Percentiles rank a stretch among this genome's conserved stretches.
Conservation (phyloP, 352 stramenopile genomes). For the Hyaloperonospora arabidopsidis region DNA sequence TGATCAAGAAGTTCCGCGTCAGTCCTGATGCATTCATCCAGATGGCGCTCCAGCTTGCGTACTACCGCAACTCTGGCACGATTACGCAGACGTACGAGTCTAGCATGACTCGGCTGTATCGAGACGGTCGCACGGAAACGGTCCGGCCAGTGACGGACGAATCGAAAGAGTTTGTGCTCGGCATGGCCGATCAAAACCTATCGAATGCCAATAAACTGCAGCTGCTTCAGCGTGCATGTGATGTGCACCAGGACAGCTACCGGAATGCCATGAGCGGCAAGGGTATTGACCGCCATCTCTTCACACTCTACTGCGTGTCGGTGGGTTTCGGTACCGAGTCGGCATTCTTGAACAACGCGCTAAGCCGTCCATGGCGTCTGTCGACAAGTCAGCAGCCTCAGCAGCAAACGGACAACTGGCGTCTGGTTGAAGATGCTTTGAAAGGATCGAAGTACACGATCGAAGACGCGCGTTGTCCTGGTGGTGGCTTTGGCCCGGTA, state of each 20-base stretch:
- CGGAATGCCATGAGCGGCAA: conserved; percentile 83
- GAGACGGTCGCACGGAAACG: conserved; percentile 92
- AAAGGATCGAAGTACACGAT: conserved; percentile 46
- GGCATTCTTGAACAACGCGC: conserved; percentile 82
- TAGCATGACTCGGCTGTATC: conserved; percentile 93
- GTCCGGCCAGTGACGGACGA: conserved; percentile 87
- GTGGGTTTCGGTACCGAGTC: conserved; percentile 83
- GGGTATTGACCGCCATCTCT: conserved; percentile 93
- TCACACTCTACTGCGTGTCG: conserved; percentile 90
- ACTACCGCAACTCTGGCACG: conserved; percentile 88
- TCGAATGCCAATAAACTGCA: conserved; percentile 72
- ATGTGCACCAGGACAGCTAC: conserved; percentile 89
- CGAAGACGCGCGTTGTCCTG: conserved; percentile 59
- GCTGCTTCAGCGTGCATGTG: conserved; percentile 82
- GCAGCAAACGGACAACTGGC: conserved; percentile 83
- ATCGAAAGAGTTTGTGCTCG: conserved; percentile 87
- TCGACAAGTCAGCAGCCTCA: conserved; percentile 88
- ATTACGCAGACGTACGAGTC: conserved; percentile 96
- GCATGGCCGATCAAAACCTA: conserved; percentile 64
- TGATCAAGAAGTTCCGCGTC: conserved; percentile 89
- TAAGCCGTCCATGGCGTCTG: conserved; percentile 78
- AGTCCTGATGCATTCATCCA: conserved; percentile 95
- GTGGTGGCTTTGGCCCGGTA: conserved; percentile 85
- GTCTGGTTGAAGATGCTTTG: conserved; percentile 55
- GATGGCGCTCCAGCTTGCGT: conserved; percentile 94